A percentile compares a stretch with the other conserved stretches of the same genome.
Conservation (phyloP, 768 basidiomycete species). For the Kondoa malvinella region DNA sequence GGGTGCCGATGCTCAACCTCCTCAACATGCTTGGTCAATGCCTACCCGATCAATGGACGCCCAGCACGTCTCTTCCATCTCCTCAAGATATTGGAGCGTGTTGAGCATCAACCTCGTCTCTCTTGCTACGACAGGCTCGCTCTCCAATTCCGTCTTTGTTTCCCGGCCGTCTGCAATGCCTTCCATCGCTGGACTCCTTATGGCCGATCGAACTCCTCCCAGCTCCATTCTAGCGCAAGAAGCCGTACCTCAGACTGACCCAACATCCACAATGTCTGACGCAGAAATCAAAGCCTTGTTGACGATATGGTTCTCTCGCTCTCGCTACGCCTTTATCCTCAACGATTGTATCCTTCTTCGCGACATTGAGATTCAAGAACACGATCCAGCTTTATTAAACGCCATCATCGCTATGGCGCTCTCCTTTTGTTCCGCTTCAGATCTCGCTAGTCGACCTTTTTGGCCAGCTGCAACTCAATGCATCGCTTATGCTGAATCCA, state of each 20-base stretch:
- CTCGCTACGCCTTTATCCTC: neutral
- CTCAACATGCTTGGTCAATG: neutral
- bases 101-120: neutral
- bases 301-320: neutral
- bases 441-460: neutral
- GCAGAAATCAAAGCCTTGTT: neutral
- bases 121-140: neutral
- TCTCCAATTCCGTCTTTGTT: neutral
- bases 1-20: neutral
- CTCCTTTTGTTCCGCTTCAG: neutral
- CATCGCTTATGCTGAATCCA: neutral
- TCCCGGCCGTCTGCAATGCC: neutral
- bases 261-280: neutral
- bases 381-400: neutral
- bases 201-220: neutral
- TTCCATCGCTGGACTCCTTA: neutral
- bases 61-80: neutral
- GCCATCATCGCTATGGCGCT: neutral
- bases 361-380: neutral
- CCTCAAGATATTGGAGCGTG: neutral
- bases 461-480: neutral
- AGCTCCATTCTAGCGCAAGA: neutral
- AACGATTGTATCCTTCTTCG: neutral
- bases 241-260: neutral
- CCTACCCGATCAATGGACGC: neutral